phyloP scores from a whole-genome alignment of 2,329 filamentous ascomycete genomes.

The Penicillium expansum region DNA sequence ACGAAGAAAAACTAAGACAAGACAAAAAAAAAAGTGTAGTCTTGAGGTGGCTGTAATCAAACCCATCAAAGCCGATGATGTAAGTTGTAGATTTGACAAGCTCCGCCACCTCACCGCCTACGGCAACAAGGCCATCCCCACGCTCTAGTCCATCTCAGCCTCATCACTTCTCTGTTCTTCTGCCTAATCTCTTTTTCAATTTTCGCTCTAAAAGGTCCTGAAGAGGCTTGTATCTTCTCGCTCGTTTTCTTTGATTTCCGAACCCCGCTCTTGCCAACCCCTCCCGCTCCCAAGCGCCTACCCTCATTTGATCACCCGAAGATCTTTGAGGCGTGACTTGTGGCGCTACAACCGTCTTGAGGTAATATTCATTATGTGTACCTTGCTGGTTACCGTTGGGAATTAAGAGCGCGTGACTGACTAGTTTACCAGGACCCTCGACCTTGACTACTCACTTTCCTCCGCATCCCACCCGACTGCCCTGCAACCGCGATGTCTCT shows the following conservation, averaged over 20 bases:
- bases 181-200: slow-evolving; percentile 14
- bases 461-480: background rate
- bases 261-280: background rate
- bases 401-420: background rate
- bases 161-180: slow-evolving; percentile 19
- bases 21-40: too few relatives aligned
- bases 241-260: background rate
- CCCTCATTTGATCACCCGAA: background rate
- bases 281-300: background rate
- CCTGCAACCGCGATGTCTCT: slow-evolving; percentile 34
- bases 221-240: background rate
- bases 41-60: too few relatives aligned
- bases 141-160: slow-evolving; percentile 22
- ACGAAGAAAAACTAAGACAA: too few relatives aligned
- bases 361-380: background rate
- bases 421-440: background rate
- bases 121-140: slow-evolving; percentile 19
- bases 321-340: slow-evolving; percentile 16
- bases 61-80: slow-evolving; percentile 10
- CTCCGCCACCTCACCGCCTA: slow-evolving; percentile 25
- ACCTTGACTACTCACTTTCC: slow-evolving; percentile 7
- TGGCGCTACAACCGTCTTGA: slow-evolving; percentile 15
- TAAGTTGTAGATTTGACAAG: slow-evolving; percentile 10
- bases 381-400: background rate
- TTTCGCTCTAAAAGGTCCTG: slow-evolving; percentile 1